These are phyloP conservation scores for Lentinula edodes DNA, from an alignment of 768 basidiomycete species.

Conservation along the genomic window DNA sequence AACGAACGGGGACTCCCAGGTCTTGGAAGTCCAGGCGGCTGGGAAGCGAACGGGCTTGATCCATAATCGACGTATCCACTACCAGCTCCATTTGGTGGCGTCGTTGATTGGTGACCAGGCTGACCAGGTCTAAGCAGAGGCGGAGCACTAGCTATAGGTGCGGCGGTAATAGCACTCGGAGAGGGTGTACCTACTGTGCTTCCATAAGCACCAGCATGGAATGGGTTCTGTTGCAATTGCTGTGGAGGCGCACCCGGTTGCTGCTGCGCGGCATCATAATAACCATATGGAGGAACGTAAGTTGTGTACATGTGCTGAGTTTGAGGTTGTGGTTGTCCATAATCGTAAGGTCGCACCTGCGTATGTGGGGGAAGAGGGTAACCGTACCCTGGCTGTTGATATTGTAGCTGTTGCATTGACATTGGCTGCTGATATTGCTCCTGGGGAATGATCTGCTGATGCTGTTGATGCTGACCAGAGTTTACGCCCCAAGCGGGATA, in stretches of 20 bases:
- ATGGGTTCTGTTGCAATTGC: conserved; percentile 9
- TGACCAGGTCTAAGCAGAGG: not conserved
- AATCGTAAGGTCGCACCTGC: conserved; percentile 9
- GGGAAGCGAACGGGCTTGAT: not conserved
- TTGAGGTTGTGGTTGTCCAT: conserved; percentile 10
- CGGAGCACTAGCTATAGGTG: not conserved
- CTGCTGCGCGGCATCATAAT: conserved; percentile 7
- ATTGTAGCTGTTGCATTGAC: not conserved
- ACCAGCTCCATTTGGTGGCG: not conserved
- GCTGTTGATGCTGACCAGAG: not conserved
- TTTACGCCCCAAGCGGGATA: not conserved
- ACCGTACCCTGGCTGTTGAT: conserved; percentile 1
- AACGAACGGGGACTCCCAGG: not conserved
- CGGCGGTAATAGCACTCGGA: not conserved
- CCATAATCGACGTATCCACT: conserved; percentile 1
- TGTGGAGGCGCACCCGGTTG: conserved; percentile 9
- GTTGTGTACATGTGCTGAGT: not conserved
- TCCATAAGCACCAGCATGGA: not conserved
- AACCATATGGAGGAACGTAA: not conserved
- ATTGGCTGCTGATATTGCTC: not conserved
- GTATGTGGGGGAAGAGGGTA: conserved; percentile 14
- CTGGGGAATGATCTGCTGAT: not conserved
- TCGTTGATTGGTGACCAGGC: not conserved
- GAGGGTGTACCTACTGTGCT: not conserved
- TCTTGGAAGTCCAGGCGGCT: not conserved